Conservation (phyloP, 2,329 filamentous ascomycete species). For the Aspergillus tubingensis region DNA sequence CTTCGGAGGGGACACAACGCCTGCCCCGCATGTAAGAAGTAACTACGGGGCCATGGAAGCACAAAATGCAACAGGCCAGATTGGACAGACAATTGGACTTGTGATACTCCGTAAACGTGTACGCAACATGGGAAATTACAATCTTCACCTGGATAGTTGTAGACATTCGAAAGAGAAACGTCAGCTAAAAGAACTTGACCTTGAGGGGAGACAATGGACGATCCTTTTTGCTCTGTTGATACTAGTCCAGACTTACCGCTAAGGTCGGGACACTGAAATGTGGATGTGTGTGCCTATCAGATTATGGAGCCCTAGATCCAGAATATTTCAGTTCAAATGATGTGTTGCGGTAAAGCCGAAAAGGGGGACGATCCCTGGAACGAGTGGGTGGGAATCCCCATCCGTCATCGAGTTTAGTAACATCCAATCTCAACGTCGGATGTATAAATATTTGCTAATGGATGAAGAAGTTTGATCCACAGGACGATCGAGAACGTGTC, state of each 20-base stretch:
- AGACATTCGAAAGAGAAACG: background rate
- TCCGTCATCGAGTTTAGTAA: conserved; percentile 4
- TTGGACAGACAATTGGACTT: too few relatives aligned
- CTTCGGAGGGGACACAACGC: too few relatives aligned
- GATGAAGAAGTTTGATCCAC: background rate
- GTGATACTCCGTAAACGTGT: too few relatives aligned
- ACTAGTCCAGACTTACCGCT: conserved; percentile 1
- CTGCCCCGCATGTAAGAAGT: too few relatives aligned
- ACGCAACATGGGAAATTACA: too few relatives aligned
- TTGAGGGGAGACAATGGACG: background rate
- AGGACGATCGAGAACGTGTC: background rate
- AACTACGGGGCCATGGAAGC: too few relatives aligned
- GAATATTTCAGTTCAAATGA: background rate
- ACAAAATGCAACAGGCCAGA: too few relatives aligned
- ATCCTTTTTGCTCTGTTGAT: background rate
- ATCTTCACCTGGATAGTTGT: background rate
- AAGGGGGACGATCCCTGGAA: conserved; percentile 9
- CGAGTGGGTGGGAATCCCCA: conserved; percentile 6
- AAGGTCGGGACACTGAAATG: conserved; percentile 2
- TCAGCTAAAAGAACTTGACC: background rate
- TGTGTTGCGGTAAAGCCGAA: background rate
- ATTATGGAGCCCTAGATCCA: background rate
- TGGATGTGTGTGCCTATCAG: background rate
- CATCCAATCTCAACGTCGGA: background rate
- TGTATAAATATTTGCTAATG: conserved; percentile 1